Evolutionary conservation across 2,329 filamentous ascomycete species (phyloP), one percentile per base, ranked within the genome.

Genomic region (Fusarium continuum): DNA sequence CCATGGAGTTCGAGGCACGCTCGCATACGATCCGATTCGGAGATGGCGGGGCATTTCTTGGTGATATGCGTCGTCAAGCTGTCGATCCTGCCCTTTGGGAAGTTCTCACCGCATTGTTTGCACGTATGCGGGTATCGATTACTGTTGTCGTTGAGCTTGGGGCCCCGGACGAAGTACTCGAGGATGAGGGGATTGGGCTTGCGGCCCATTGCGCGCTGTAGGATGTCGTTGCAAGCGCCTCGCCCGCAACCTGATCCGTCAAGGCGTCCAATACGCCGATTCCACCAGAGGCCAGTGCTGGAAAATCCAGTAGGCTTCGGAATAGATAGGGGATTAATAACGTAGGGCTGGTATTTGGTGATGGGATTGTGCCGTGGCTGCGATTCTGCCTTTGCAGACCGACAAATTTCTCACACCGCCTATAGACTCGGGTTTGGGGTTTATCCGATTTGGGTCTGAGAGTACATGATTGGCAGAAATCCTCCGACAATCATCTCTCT

Each of bases 81-180:
- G 72, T 97, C 93, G 71, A 92, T 90, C 61, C 93, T 88, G 60
- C 93, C 93, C 74, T 96, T 96, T 63, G 92, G 91, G 64, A 97
- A 97, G 76, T 91, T 90, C 77, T 95, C 91, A 67, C 92, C 92
- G 75, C 92, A 96, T 66, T 88, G 84, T 76, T 91, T 94, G 85
- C 93, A 97, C 11, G 91, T 95, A 74, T 97, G 92, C 70, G 92
- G 89, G 74, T 97, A 97, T 55, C 93, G 88, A 76, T 96, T 97
- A 80, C 91, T 95, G 65, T 91, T 90, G 78, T 97, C 92, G 73
- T 90, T 88, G 70, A 97, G 85, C 79, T 97, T 97, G 32, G 87
- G 85, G 9, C 93, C 93, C 68, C 93, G 87, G 75, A 91, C 87
- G 76, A 97, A 97, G 81, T 92, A 95, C 78, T 94, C 88, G 76